Base-by-base conservation (phyloP, 495 filamentous ascomycete species). In the Rusavskia elegans region DNA sequence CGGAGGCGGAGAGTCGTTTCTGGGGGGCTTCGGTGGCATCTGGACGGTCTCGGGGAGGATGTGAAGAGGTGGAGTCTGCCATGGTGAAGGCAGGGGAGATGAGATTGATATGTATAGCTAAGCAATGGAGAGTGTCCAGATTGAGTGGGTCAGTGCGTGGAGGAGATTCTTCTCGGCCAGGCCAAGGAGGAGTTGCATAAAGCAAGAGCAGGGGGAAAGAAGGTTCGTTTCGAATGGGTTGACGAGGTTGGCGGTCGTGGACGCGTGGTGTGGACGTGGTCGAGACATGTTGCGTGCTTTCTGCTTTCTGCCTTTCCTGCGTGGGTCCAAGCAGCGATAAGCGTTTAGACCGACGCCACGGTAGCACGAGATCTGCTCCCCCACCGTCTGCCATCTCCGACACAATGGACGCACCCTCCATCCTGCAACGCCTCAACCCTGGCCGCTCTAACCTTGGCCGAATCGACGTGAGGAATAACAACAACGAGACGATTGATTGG, bases 1-100 rank as follows among this genome's bases (percentile, higher is more conserved):
- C 70, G 76, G 38, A 68, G 77, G 64, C 68, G 78, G 68, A 53
- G 61, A 49, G 54, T 62, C 53, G 69, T 67, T 64, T 77, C 74
- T 68, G 73, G 71, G 66, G 70, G 71, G 44, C 32, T 52, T 52
- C 54, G 53, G 56, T 54, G 66, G 71, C 68, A 72, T 72, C 61
- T 59, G 63, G 66, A 60, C 54, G 51, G 40, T 61, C 52, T 37
- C 55, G 50, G 16, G 63, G 53, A 53, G 59, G 54, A 39, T 56
- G 55, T 44, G 55, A 51, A 16, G 50, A 48, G 41, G 63, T 61
- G 56, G 74, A 67, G 70, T 71, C 72, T 76, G 81, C 81, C 76
- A 74, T 81, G 73, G 54, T 71, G 74, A 71, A 63, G 67, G 61
- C 66, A 62, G 58, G 55, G 61, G 59, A 64, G 61, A 53, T 56